These are phyloP conservation scores for Myxozyma vanderwaltii DNA, from an alignment of 805 yeast species.

Conservation along the genomic window DNA sequence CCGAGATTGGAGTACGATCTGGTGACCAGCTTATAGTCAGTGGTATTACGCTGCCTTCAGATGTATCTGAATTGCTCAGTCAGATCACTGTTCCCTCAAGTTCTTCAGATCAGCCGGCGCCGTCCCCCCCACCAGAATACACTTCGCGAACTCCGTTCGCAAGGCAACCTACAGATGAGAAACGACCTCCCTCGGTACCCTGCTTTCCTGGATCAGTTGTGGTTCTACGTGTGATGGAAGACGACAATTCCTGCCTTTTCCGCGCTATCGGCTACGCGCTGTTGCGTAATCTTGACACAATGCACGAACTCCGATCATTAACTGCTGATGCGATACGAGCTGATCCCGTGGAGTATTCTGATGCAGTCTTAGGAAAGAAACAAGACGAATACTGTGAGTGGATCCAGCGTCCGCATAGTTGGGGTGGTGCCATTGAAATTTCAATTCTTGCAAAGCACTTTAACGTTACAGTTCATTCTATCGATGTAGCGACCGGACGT, in stretches of 20 bases:
- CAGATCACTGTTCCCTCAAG: slow-evolving; percentile 1
- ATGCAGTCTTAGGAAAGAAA: slow-evolving; percentile 59
- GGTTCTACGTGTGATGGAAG: slow-evolving; percentile 62
- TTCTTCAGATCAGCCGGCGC: neutral
- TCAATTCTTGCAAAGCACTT: slow-evolving; percentile 60
- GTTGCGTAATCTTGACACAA: slow-evolving; percentile 47
- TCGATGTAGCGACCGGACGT: slow-evolving; percentile 63
- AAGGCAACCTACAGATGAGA: neutral
- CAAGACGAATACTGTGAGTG: slow-evolving; percentile 56
- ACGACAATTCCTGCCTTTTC: slow-evolving; percentile 78
- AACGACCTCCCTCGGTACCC: slow-evolving; percentile 24
- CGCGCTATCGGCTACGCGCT: slow-evolving; percentile 61
- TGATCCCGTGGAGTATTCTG: slow-evolving; percentile 53
- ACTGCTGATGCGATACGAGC: slow-evolving; percentile 52
- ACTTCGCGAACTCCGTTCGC: neutral
- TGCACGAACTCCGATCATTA: slow-evolving; percentile 53
- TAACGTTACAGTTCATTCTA: slow-evolving; percentile 55
- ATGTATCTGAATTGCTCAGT: neutral
- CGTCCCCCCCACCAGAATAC: neutral
- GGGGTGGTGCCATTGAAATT: slow-evolving; percentile 87
- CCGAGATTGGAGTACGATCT: slow-evolving; percentile 51
- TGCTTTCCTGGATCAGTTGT: slow-evolving; percentile 36
- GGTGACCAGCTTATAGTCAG: slow-evolving; percentile 62
- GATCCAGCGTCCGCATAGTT: slow-evolving; percentile 60
- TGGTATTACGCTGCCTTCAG: neutral